Evolutionary conservation across 345 rosid species (phyloP).

Genomic region (Cardiospermum halicacabum): DNA sequence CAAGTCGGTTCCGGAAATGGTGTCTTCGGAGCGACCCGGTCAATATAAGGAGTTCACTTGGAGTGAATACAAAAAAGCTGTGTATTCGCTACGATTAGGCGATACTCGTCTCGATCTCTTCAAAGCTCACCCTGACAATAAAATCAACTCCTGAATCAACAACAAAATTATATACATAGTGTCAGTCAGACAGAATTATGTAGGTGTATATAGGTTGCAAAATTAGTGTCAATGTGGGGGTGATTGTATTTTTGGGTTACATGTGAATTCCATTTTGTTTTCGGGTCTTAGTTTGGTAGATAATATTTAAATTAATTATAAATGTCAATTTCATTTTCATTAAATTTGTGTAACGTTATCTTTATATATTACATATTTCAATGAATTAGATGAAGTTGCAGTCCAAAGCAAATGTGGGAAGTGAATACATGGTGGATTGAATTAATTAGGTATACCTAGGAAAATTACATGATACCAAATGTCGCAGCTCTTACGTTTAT

Average conservation of each 20-base stretch:
- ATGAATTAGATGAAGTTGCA: too few relatives aligned
- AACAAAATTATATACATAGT: too few relatives aligned
- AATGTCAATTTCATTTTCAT: too few relatives aligned
- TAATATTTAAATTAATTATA: too few relatives aligned
- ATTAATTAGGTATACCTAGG: conserved; percentile 23
- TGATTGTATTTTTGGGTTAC: not conserved
- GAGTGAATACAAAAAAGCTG: conserved; percentile 74
- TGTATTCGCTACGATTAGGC: conserved; percentile 59
- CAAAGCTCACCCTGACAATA: conserved; percentile 23
- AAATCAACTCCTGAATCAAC: not conserved
- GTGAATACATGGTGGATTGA: not conserved
- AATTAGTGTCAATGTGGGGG: not conserved
- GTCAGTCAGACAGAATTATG: not conserved
- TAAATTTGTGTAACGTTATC: too few relatives aligned
- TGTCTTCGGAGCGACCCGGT: conserved; percentile 44
- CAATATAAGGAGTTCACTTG: conserved; percentile 69
- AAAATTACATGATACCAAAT: conserved; percentile 25
- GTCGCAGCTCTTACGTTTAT: conserved; percentile 10
- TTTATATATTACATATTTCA: too few relatives aligned
- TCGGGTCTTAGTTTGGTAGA: not conserved
- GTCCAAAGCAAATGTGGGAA: too few relatives aligned
- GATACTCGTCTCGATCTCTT: conserved; percentile 66
- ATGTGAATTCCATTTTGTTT: not conserved
- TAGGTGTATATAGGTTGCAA: not conserved
- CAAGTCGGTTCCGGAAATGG: conserved; percentile 49